phyloP scores from a whole-genome alignment of 805 yeast genomes.

The Wickerhamiella sergipiensis region DNA sequence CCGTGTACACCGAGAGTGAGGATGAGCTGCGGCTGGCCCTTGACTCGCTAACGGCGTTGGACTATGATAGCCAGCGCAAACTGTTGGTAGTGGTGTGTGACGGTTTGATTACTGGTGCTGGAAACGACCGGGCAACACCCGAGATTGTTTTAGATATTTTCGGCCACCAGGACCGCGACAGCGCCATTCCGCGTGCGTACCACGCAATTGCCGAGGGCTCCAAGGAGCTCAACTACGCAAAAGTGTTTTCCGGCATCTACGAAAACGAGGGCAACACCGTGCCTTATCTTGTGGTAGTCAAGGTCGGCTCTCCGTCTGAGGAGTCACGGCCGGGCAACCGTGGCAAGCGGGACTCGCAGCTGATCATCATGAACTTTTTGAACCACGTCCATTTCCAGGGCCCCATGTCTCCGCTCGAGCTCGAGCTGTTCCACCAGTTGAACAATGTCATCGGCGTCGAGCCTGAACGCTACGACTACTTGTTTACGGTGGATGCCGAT shows the following conservation, averaged over 20 bases:
- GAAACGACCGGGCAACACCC: slow-evolving; percentile 44
- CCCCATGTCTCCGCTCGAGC: slow-evolving; percentile 46
- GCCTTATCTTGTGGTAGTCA: slow-evolving; percentile 40
- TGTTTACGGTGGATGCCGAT: slow-evolving; percentile 53
- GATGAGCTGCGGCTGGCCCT: slow-evolving; percentile 40
- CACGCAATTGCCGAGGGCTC: slow-evolving; percentile 49
- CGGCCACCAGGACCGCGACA: slow-evolving; percentile 36
- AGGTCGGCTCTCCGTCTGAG: slow-evolving; percentile 45
- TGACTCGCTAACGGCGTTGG: slow-evolving; percentile 43
- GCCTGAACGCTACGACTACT: slow-evolving; percentile 44
- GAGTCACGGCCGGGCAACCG: slow-evolving; percentile 41
- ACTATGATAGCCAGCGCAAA: slow-evolving; percentile 44
- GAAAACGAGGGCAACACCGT: slow-evolving; percentile 41
- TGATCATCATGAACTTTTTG: slow-evolving; percentile 42
- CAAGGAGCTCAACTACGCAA: slow-evolving; percentile 46
- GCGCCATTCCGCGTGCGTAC: slow-evolving; percentile 33
- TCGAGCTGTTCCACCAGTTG: slow-evolving; percentile 38
- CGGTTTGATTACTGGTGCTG: slow-evolving; percentile 47
- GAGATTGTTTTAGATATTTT: slow-evolving; percentile 35
- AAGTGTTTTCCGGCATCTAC: slow-evolving; percentile 49
- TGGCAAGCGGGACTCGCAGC: slow-evolving; percentile 54
- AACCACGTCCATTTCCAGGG: slow-evolving; percentile 45
- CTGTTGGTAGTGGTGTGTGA: slow-evolving; percentile 44
- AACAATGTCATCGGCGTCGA: slow-evolving; percentile 47
- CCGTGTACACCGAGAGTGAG: slow-evolving; percentile 44